Percentiles rank a stretch among this genome's conserved stretches.
phyloP scores from a whole-genome alignment of 2,329 filamentous ascomycete species.

The Alternaria incomplexa region DNA sequence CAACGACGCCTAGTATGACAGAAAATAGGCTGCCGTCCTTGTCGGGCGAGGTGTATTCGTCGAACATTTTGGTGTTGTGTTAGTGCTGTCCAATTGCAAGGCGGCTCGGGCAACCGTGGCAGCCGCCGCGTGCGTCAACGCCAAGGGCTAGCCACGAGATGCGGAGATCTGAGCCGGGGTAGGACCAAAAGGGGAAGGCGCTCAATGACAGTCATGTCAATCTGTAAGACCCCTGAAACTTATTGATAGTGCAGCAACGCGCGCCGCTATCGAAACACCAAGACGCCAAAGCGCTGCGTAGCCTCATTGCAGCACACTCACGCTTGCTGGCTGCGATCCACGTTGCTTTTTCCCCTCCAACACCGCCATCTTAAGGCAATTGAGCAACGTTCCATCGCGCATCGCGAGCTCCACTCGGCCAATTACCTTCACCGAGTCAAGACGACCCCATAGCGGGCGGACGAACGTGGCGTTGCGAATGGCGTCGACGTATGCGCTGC shows the following conservation, averaged over 20 bases:
- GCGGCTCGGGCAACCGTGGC: slow-evolving; percentile 19
- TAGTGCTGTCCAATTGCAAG: slow-evolving; percentile 20
- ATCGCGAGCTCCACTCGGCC: slow-evolving; percentile 3
- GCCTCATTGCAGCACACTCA: slow-evolving; percentile 7
- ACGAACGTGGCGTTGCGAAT: slow-evolving; percentile 38
- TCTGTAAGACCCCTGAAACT: slow-evolving; percentile 30
- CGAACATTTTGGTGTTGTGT: slow-evolving; percentile 26
- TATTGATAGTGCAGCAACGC: slow-evolving; percentile 13
- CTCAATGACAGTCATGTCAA: slow-evolving; percentile 11
- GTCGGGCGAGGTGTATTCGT: slow-evolving; percentile 40
- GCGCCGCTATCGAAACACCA: slow-evolving; percentile 16
- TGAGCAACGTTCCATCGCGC: not conserved
- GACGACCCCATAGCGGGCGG: slow-evolving; percentile 20
- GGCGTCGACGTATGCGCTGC: slow-evolving; percentile 56
- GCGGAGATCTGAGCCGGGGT: slow-evolving; percentile 23
- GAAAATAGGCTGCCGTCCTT: slow-evolving; percentile 39
- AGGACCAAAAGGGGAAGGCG: slow-evolving; percentile 23
- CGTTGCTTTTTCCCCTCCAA: slow-evolving; percentile 2
- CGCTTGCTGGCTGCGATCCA: not conserved
- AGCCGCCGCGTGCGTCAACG: slow-evolving; percentile 12
- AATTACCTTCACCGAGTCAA: slow-evolving; percentile 18
- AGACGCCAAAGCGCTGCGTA: slow-evolving; percentile 13
- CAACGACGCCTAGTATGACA: slow-evolving; percentile 48
- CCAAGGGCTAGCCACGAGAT: slow-evolving; percentile 11
- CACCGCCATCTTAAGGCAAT: not conserved